Percentiles rank a stretch among this genome's conserved stretches.
Conservation (phyloP, 495 filamentous ascomycete species). For the Mycothermus thermophilus region DNA sequence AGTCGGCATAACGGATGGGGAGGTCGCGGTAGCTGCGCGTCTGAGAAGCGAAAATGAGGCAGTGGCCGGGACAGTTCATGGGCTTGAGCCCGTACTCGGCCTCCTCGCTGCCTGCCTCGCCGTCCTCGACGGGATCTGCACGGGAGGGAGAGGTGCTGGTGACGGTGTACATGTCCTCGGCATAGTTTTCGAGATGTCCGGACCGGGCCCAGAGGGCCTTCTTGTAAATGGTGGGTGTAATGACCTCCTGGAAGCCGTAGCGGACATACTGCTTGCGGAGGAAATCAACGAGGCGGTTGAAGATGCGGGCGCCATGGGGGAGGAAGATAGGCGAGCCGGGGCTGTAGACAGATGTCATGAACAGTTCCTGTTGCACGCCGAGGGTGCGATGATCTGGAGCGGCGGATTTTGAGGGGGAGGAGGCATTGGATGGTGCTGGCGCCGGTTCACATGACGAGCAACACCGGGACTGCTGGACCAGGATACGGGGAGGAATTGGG, state of each 20-base stretch:
- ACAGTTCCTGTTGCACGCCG: conserved; percentile 58
- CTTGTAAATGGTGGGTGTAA: conserved; percentile 91
- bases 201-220: conserved; percentile 77
- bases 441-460: conserved; percentile 24
- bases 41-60: conserved; percentile 64
- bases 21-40: conserved; percentile 66
- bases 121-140: conserved; percentile 20
- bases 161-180: conserved; percentile 90
- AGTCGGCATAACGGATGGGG: conserved; percentile 84
- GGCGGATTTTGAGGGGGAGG: conserved; percentile 17
- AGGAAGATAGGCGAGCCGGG: conserved; percentile 83
- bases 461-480: conserved; percentile 4
- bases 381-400: conserved; percentile 55
- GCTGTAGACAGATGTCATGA: conserved; percentile 63
- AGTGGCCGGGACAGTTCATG: conserved; percentile 96
- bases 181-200: conserved; percentile 88
- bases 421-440: conserved; percentile 4
- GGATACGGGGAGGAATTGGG: not conserved
- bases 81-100: conserved; percentile 86
- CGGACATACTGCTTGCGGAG: conserved; percentile 74
- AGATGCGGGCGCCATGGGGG: conserved; percentile 70
- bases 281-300: conserved; percentile 77
- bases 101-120: conserved; percentile 39
- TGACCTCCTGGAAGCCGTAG: conserved; percentile 83
- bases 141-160: conserved; percentile 38